These are phyloP conservation scores for Boletus subcaerulescens DNA, from an alignment of 768 basidiomycete species.

Conservation along the genomic window DNA sequence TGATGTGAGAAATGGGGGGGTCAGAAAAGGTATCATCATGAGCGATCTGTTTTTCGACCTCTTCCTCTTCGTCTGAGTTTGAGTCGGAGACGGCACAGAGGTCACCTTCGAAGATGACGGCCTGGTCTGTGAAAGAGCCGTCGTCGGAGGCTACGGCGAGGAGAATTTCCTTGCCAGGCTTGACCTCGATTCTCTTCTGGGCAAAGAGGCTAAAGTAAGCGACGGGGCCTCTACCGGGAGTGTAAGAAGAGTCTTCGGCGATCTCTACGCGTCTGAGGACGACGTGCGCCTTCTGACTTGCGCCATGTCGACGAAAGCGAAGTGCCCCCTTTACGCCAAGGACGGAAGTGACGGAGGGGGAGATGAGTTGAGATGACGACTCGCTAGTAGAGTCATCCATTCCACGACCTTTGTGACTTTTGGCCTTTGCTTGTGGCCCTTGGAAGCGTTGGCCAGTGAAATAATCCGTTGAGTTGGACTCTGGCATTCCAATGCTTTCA, in stretches of 20 bases:
- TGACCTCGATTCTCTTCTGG: constrained; percentile 66
- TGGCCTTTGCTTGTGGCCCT: constrained; percentile 12
- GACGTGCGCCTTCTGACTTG: constrained; percentile 66
- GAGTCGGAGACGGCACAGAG: constrained; percentile 25
- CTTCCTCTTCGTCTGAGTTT: constrained; percentile 38
- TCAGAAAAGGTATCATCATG: constrained; percentile 41
- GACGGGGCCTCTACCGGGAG: constrained; percentile 36
- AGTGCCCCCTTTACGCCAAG: constrained; percentile 61
- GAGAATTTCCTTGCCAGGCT: constrained; percentile 67
- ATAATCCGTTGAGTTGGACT: background rate
- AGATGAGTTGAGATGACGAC: constrained; percentile 27
- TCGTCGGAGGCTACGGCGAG: constrained; percentile 54
- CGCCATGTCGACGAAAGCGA: constrained; percentile 65
- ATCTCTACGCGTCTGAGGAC: constrained; percentile 59
- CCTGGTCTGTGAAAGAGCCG: constrained; percentile 51
- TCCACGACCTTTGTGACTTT: constrained; percentile 6
- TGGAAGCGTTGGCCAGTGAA: constrained; percentile 6
- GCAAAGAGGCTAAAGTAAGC: constrained; percentile 65
- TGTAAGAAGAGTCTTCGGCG: constrained; percentile 44
- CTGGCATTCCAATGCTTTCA: background rate
- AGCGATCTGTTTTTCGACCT: constrained; percentile 39
- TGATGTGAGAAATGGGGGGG: constrained; percentile 33
- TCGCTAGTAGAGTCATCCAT: constrained; percentile 41
- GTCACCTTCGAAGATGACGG: constrained; percentile 60
- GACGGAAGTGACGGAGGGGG: constrained; percentile 46